These are phyloP conservation scores for Aspergillus sp. DNA, from an alignment of 2,329 filamentous ascomycete genomes.

Conservation along the genomic window DNA sequence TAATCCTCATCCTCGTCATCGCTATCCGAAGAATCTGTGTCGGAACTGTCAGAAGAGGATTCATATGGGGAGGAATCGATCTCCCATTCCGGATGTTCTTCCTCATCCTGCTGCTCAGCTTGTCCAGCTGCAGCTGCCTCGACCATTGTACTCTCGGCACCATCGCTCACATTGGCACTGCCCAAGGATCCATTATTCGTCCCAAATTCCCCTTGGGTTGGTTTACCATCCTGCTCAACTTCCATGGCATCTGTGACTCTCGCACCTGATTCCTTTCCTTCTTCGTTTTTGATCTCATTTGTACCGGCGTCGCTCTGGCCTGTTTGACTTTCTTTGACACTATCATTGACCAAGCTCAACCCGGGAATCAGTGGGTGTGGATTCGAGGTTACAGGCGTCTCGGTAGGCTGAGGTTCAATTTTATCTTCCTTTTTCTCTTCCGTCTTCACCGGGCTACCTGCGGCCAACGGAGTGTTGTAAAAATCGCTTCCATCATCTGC, in stretches of 20 bases:
- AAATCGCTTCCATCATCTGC: constrained; percentile 43
- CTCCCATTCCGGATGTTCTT: constrained; percentile 77
- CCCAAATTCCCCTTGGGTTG: constrained; percentile 7
- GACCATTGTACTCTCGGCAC: constrained; percentile 7
- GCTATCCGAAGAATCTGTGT: constrained; percentile 64
- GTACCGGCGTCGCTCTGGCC: constrained; percentile 6
- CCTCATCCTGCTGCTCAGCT: constrained; percentile 33
- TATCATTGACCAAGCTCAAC: constrained; percentile 34
- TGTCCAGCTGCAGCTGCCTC: constrained; percentile 11
- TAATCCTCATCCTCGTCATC: constrained; percentile 58
- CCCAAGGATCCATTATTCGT: neutral
- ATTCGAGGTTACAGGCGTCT: constrained; percentile 18
- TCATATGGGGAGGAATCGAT: constrained; percentile 74
- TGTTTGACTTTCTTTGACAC: constrained; percentile 13
- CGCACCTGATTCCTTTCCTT: constrained; percentile 7
- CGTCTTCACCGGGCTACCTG: constrained; percentile 28
- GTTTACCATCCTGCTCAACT: constrained; percentile 21
- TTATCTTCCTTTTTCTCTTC: constrained; percentile 5
- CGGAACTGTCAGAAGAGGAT: constrained; percentile 60
- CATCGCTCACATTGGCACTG: neutral
- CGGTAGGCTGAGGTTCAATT: constrained; percentile 10
- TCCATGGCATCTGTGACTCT: constrained; percentile 27
- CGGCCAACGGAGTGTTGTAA: constrained; percentile 40
- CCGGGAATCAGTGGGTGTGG: constrained; percentile 35
- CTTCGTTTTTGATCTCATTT: neutral